These are phyloP conservation scores for Stephanocyclus meneghinianus DNA, from an alignment of 352 stramenopile genomes.

Conservation along the genomic window DNA sequence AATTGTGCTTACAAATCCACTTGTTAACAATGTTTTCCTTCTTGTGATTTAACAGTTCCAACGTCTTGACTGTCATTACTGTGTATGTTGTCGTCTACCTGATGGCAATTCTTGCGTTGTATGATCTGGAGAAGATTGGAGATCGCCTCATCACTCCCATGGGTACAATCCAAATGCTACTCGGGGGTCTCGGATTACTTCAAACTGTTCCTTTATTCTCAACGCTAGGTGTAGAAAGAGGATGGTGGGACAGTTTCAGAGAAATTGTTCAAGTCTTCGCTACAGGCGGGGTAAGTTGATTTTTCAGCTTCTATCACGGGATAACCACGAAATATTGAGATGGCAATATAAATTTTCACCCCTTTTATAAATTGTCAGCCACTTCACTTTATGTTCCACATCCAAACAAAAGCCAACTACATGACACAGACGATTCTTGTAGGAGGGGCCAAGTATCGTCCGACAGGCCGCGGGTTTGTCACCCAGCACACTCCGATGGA, in stretches of 20 bases:
- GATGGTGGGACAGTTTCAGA: constrained; percentile 89
- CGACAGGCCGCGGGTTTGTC: constrained; percentile 97
- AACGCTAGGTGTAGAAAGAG: constrained; percentile 96
- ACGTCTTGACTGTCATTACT: constrained; percentile 96
- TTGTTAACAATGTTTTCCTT: neutral
- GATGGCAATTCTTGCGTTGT: constrained; percentile 91
- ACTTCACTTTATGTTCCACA: constrained; percentile 99
- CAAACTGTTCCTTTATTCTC: constrained; percentile 96
- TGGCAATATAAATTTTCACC: neutral
- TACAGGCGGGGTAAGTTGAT: constrained; percentile 85
- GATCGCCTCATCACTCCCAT: constrained; percentile 90
- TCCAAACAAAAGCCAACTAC: constrained; percentile 98
- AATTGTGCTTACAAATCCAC: neutral
- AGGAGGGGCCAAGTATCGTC: constrained; percentile 96
- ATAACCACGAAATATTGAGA: too few relatives aligned
- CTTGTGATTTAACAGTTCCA: constrained; percentile 70
- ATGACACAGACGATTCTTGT: constrained; percentile 98
- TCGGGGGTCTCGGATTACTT: constrained; percentile 94
- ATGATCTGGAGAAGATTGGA: constrained; percentile 90
- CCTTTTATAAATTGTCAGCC: constrained; percentile 53
- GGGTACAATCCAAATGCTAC: constrained; percentile 93
- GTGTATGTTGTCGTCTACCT: constrained; percentile 97
- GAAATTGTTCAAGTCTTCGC: constrained; percentile 94
- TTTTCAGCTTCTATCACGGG: neutral
- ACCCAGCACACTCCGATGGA: constrained; percentile 98